Percentiles rank a stretch among this genome's conserved stretches.
Evolutionary conservation across 169 alveolate species (phyloP).

Genomic region (Plasmodium vivax): DNA sequence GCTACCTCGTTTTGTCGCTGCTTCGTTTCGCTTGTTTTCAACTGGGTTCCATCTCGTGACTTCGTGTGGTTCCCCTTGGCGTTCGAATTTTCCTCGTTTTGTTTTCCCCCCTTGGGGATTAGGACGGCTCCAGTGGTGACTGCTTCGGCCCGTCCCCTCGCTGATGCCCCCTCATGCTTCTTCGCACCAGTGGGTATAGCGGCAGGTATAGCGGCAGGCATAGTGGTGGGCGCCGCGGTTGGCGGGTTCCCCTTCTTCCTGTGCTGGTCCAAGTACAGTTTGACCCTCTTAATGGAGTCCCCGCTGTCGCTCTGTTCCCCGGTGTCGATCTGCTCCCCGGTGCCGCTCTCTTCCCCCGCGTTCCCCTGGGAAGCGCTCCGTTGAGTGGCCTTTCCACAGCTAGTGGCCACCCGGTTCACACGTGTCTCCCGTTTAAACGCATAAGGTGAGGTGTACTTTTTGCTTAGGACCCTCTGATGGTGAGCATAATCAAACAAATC

Average conservation of each 20-base stretch:
- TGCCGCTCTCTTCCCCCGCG: not conserved
- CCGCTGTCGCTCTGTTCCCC: not conserved
- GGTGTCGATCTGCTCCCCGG: not conserved
- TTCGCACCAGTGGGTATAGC: not conserved
- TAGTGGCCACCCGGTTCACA: not conserved
- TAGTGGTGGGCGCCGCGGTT: not conserved
- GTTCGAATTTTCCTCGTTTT: not conserved
- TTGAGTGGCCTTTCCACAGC: not conserved
- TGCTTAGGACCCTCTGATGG: conserved; percentile 30
- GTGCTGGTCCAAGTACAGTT: conserved; percentile 17
- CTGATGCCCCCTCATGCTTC: not conserved
- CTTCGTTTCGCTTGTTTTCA: not conserved
- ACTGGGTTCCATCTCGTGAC: not conserved
- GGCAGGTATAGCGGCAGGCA: not conserved
- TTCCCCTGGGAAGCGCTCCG: not conserved
- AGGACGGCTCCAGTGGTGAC: not conserved
- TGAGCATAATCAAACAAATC: conserved; percentile 25
- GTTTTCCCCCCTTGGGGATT: not conserved
- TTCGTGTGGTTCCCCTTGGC: not conserved
- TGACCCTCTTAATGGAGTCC: conserved; percentile 16
- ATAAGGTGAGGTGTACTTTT: conserved; percentile 56
- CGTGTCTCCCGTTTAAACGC: conserved; percentile 3
- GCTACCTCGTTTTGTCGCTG: not conserved
- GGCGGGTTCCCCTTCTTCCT: not conserved
- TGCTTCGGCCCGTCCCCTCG: not conserved